Evolutionary conservation across 2,329 filamentous ascomycete genomes (phyloP).

Genomic region (Coniochaeta sp.): DNA sequence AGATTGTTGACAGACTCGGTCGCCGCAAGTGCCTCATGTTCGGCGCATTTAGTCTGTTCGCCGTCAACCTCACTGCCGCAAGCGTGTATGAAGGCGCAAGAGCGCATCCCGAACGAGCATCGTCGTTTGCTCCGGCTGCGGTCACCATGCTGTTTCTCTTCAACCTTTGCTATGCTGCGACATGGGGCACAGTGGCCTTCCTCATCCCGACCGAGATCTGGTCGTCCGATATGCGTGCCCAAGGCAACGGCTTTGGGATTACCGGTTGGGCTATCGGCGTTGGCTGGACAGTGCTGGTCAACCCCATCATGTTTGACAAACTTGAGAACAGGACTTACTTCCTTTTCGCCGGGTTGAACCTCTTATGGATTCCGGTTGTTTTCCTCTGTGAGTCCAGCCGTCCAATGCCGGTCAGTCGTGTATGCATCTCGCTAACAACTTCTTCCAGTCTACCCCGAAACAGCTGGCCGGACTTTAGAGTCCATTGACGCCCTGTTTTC

Average conservation of each 20-base stretch:
- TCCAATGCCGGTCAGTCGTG: no score
- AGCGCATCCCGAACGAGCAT: slow-evolving; percentile 24
- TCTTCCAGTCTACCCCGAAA: slow-evolving; percentile 34
- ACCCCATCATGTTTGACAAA: slow-evolving; percentile 42
- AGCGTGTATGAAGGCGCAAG: slow-evolving; percentile 32
- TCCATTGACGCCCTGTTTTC: slow-evolving; percentile 44
- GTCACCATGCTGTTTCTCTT: slow-evolving; percentile 42
- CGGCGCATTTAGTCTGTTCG: slow-evolving; percentile 28
- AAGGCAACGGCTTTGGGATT: slow-evolving; percentile 52
- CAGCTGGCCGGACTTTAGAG: slow-evolving; percentile 38
- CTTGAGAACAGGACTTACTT: slow-evolving; percentile 42
- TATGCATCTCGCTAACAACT: slow-evolving; percentile 8
- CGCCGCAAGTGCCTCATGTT: slow-evolving; percentile 32
- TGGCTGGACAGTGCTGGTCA: slow-evolving; percentile 46
- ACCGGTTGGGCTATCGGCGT: slow-evolving; percentile 53
- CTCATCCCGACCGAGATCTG: slow-evolving; percentile 49
- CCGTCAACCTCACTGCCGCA: slow-evolving; percentile 35
- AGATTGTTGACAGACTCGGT: slow-evolving; percentile 43
- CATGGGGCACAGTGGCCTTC: slow-evolving; percentile 41
- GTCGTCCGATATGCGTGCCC: slow-evolving; percentile 47
- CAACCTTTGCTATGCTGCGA: slow-evolving; percentile 43
- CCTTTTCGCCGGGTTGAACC: slow-evolving; percentile 42
- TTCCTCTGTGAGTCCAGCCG: slow-evolving; percentile 31
- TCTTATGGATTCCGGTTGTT: slow-evolving; percentile 42
- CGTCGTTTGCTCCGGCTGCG: slow-evolving; percentile 34